Conservation (phyloP, 352 stramenopile genomes). For the Globisporangium canariense region DNA sequence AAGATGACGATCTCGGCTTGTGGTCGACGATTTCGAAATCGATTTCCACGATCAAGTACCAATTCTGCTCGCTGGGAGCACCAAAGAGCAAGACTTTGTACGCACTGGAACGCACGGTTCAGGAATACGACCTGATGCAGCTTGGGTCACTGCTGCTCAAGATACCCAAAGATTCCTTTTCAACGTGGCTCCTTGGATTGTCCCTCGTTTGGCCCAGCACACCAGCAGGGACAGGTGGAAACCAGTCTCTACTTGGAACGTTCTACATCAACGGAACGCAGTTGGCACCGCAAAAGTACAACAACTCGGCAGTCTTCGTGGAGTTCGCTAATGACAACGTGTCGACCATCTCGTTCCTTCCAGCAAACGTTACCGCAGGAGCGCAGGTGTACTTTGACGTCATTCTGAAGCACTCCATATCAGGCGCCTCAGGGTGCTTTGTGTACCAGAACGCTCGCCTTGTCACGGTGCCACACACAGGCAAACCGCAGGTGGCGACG, state of each 20-base stretch:
- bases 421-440: slow-evolving; percentile 13
- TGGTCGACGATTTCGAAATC: slow-evolving; percentile 10
- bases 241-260: not conserved
- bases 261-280: slow-evolving; percentile 9
- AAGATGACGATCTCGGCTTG: not conserved
- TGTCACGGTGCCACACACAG: slow-evolving; percentile 12
- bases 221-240: too few relatives aligned
- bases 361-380: not conserved
- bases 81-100: slow-evolving; percentile 1
- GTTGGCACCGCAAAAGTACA: slow-evolving; percentile 6
- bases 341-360: slow-evolving; percentile 1
- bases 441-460: slow-evolving; percentile 15
- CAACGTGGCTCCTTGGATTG: not conserved
- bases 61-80: slow-evolving; percentile 15
- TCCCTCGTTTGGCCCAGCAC: slow-evolving; percentile 10
- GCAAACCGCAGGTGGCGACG: slow-evolving; percentile 3
- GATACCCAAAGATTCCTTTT: not conserved
- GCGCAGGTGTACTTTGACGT: slow-evolving; percentile 12
- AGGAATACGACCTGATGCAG: not conserved
- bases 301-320: slow-evolving; percentile 13
- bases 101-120: not conserved
- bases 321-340: not conserved
- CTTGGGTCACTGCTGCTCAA: slow-evolving; percentile 1
- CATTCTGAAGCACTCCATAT: slow-evolving; percentile 9
- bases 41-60: slow-evolving; percentile 10